These are phyloP conservation scores for Trichopus zeylanicus DNA, from an alignment of 116 monocot genomes.

Conservation along the genomic window DNA sequence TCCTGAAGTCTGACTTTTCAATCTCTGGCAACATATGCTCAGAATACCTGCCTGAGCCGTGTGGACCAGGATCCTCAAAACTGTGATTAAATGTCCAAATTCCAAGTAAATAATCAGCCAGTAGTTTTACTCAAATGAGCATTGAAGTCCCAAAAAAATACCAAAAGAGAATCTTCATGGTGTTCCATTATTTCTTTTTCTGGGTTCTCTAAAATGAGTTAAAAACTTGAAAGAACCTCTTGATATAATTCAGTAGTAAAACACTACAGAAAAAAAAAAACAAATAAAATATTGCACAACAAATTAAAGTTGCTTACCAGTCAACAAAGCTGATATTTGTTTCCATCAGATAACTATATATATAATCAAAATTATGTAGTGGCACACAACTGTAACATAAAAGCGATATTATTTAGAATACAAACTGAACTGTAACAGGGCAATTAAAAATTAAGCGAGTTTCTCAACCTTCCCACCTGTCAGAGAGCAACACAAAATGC, in stretches of 20 bases:
- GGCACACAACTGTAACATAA: conserved; percentile 80
- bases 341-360: conserved; percentile 78
- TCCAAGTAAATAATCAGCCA: background rate
- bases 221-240: background rate
- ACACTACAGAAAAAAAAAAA: background rate
- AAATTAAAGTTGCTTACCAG: conserved; percentile 52
- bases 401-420: conserved; percentile 6
- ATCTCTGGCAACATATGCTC: conserved; percentile 83
- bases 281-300: background rate
- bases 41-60: conserved; percentile 85
- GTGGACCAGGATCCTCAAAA: conserved; percentile 89
- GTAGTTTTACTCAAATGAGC: background rate
- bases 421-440: conserved; percentile 3
- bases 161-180: too few species aligned
- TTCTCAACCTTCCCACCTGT: conserved; percentile 42
- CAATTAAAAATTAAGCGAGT: background rate
- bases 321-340: conserved; percentile 95
- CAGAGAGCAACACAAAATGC: conserved; percentile 88
- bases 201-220: background rate
- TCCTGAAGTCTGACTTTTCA: conserved; percentile 71
- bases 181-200: too few species aligned
- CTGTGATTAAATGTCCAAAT: conserved; percentile 25
- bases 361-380: conserved; percentile 80
- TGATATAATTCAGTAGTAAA: too few species aligned
- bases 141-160: conserved; percentile 1